Evolutionary conservation across 2,329 filamentous ascomycete species (phyloP).

Genomic region (Fusarium chuoi): DNA sequence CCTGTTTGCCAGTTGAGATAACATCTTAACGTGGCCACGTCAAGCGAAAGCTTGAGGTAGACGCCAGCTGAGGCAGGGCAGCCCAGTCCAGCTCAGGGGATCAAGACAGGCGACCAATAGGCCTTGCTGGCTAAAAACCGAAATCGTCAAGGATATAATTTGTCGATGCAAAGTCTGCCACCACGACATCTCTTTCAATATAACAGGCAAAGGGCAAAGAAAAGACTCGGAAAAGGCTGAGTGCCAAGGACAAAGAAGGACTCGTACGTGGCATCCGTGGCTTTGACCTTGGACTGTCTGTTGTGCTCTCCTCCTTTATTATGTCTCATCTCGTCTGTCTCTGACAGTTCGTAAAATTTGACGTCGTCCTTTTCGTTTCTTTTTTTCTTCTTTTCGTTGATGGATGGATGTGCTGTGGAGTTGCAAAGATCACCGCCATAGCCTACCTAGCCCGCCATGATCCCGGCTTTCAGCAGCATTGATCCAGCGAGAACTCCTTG

Average conservation of each 20-base stretch:
- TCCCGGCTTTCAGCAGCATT: conserved; percentile 8
- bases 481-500: neutral
- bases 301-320: conserved; percentile 18
- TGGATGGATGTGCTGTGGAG: conserved; percentile 8
- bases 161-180: conserved; percentile 8
- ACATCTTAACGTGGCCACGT: conserved; percentile 15
- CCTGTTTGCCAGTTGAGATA: conserved; percentile 24
- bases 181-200: neutral
- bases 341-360: conserved; percentile 7
- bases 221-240: neutral
- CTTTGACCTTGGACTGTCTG: conserved; percentile 7
- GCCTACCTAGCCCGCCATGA: neutral
- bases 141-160: neutral
- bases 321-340: conserved; percentile 22
- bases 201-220: neutral
- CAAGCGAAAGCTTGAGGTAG: conserved; percentile 10
- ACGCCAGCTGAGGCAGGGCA: conserved; percentile 24
- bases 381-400: neutral
- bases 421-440: conserved; percentile 27
- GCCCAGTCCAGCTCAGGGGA: conserved; percentile 5
- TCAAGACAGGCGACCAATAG: neutral
- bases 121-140: neutral
- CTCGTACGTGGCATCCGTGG: neutral
- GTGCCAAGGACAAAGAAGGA: neutral
- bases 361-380: conserved; percentile 13